Base-by-base conservation (phyloP, 2,329 filamentous ascomycete species). In the Scedosporium boydii region DNA sequence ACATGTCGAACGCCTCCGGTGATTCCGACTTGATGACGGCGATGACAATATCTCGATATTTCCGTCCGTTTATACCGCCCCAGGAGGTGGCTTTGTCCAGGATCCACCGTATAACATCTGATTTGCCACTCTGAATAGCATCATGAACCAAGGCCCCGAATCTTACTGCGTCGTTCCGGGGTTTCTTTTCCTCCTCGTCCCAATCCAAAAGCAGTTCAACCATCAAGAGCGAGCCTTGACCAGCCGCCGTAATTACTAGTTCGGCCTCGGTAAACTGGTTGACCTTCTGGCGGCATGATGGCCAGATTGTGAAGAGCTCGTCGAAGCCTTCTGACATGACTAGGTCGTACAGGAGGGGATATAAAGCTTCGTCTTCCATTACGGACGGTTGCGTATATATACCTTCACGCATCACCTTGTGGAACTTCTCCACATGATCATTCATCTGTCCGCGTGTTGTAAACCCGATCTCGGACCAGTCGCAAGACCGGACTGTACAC, bases 401-500 rank as follows among this genome's bases (percentile, higher is more conserved):
- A 7, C 16, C 23, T 7, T 44, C 38, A 10, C 58, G 38, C 27
- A 59, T 34, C 16, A 46, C 34, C 21, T 42, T 44, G 23, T 59
- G 58, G 44, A 46, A 41, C 21, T 38, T 46, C 41, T 21, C 14
- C n/a, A 34, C 16, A 46, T 59, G 58, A 9, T 44, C 44, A 9
- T 29, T 21, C 38, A 59, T n/a, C 29, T 21, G 16, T 14, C 44
- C 38, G 9, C 4, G 59, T 2, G 69, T 67, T 7, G 68, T 29
- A 62, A 69, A 70, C 10, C 68, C 68, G 10, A 62, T 62, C 9
- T 66, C 27, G 4, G 62, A 58, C 18, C 64, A 70, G 59, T 67
- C 63, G 62, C 68, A 70, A n/a, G 34, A 46, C 14, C 59, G 16
- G n/a, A 66, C 58, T 26, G 44, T 38, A 59, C 69, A 70, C 59